Evolutionary conservation across 306 rosid species (phyloP), one percentile per base, ranked within the genome.

Genomic region (Quercus variabilis): DNA sequence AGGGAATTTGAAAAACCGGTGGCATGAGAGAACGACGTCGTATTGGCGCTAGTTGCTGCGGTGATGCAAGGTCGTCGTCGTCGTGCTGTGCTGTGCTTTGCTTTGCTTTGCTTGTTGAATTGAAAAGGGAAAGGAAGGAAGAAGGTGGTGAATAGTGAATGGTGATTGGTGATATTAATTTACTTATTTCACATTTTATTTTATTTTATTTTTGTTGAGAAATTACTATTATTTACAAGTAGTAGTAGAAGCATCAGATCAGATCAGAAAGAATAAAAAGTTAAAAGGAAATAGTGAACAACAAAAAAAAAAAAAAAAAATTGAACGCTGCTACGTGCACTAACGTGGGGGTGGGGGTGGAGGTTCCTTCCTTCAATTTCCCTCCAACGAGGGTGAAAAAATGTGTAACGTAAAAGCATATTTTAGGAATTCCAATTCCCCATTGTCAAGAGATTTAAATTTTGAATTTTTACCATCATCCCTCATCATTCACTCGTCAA

Each of bases 11-110:
- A 41, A 41, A 41, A 41, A 41, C 1, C 2, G 46, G 46, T 2
- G 11, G 12, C 8, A 41, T 41, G 46, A 41, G 46, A 0, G 46
- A 52, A 80, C 83, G 86, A 78, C 77, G 85, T 69, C 86, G 89
- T 79, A 83, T 63, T 33, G 77, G 17, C 38, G 85, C 79, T 18
- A 71, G 70, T 64, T 69, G 78, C 59, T 55, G 83, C 49, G 86
- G 86, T 72, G 82, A 58, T 38, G 75, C 46, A 85, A 71, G 65
- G 86, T 81, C 58, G 43, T 26, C 25, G 70, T 55, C 65, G 60
- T 18, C 2, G 75, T 77, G 10, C 43, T 6, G 46, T 1, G 43
- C 43, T 31, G 0, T 31, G 35, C 35, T 31, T 31, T 31, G 31
- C 41, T 38, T 38, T 38, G 9, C 43, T 6, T 7, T 38, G 12